These are phyloP conservation scores for Penicillium flavigenum DNA, from an alignment of 495 filamentous ascomycete genomes.

Conservation along the genomic window DNA sequence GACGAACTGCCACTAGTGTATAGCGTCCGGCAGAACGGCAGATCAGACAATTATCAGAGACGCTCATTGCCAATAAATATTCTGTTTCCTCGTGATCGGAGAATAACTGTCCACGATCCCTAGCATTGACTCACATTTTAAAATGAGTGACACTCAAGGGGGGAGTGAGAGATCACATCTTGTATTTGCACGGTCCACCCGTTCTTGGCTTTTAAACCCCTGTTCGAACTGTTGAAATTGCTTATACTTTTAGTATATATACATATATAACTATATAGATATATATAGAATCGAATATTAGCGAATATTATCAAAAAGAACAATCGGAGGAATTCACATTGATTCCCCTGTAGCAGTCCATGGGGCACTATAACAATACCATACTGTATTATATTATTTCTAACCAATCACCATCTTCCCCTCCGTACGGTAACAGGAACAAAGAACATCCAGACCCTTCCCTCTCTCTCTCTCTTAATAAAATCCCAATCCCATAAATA, in stretches of 20 bases:
- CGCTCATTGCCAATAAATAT: slow-evolving; percentile 11
- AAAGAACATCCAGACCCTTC: slow-evolving; percentile 2
- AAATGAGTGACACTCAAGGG: slow-evolving; percentile 23
- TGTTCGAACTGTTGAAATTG: no score
- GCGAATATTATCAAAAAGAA: background rate
- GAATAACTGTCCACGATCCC: slow-evolving; percentile 28
- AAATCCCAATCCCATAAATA: background rate
- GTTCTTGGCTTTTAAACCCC: slow-evolving; percentile 10
- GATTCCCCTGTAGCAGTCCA: background rate
- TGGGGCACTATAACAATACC: background rate
- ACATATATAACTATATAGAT: background rate
- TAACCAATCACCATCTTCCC: background rate
- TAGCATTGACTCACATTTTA: slow-evolving; percentile 20
- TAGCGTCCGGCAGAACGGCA: background rate
- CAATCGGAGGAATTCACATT: background rate
- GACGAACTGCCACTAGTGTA: background rate
- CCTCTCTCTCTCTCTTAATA: background rate
- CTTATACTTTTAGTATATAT: no score
- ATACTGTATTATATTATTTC: background rate
- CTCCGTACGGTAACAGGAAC: slow-evolving; percentile 1
- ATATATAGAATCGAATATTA: background rate
- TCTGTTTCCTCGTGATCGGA: slow-evolving; percentile 21
- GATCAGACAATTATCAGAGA: background rate
- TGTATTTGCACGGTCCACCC: slow-evolving; percentile 22
- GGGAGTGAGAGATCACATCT: slow-evolving; percentile 9